Percentiles rank a stretch among this genome's conserved stretches.
phyloP scores from a whole-genome alignment of 352 stramenopile species.

The Phytophthora tubulina region DNA sequence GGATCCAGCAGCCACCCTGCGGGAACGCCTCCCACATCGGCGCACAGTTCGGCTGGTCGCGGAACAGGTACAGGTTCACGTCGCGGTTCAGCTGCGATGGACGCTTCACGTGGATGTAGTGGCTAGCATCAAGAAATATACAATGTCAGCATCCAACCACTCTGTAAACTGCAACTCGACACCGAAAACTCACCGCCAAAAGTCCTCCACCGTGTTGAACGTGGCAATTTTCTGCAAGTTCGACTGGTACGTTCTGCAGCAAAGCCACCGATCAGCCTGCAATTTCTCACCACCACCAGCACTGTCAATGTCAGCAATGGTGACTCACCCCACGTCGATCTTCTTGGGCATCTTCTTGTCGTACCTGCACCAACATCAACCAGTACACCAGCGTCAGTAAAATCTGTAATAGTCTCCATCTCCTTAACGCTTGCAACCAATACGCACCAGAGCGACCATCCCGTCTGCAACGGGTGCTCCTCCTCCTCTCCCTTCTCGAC shows the following conservation, averaged over 20 bases:
- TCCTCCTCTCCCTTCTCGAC: constrained; percentile 51
- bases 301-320: constrained; percentile 5
- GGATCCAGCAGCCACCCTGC: constrained; percentile 95
- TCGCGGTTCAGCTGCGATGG: constrained; percentile 92
- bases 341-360: constrained; percentile 95
- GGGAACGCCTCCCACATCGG: constrained; percentile 94
- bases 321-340: constrained; percentile 83
- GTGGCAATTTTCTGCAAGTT: constrained; percentile 90
- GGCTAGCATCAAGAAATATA: constrained; percentile 36
- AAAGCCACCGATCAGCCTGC: constrained; percentile 3
- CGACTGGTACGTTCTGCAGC: constrained; percentile 45
- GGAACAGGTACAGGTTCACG: constrained; percentile 95
- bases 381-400: constrained; percentile 8
- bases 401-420: not conserved
- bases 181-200: constrained; percentile 81
- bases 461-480: constrained; percentile 89
- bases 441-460: constrained; percentile 89
- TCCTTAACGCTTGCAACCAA: not conserved
- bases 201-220: constrained; percentile 93
- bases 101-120: constrained; percentile 95
- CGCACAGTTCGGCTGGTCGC: constrained; percentile 87
- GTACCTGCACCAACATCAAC: constrained; percentile 71
- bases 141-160: constrained; percentile 4
- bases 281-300: not conserved
- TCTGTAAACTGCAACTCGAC: not conserved